A percentile compares a stretch with the other conserved stretches of the same genome.
Evolutionary conservation across 1,284 basidiomycete genomes (phyloP).

Genomic region (Uromyces viciae-fabae): DNA sequence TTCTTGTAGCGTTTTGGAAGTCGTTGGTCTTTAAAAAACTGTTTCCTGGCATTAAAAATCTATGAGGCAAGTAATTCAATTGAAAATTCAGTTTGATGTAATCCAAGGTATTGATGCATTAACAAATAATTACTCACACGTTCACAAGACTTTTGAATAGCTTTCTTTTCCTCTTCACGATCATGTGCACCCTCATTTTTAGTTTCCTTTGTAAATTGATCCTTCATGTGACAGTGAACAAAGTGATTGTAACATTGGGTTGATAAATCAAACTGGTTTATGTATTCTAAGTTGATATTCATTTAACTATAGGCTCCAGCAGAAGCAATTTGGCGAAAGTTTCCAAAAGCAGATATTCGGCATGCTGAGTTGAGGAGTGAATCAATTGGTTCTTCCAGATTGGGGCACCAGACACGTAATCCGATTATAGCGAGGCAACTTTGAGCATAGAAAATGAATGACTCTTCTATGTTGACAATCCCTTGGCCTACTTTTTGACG

Average conservation of each 20-base stretch:
- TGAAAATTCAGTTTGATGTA: no score
- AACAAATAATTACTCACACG: not conserved
- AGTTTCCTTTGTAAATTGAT: not conserved
- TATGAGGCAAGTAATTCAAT: not conserved
- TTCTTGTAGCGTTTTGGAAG: not conserved
- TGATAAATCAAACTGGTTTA: not conserved
- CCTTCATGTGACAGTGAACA: not conserved
- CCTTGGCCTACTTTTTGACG: not conserved
- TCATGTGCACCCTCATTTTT: not conserved
- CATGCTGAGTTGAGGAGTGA: conserved; percentile 11
- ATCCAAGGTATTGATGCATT: no score
- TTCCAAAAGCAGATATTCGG: not conserved
- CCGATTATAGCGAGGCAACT: not conserved
- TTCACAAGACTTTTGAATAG: not conserved
- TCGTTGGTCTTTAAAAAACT: not conserved
- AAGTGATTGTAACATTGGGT: not conserved
- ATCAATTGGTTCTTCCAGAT: not conserved
- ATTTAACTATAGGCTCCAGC: not conserved
- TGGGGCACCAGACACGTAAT: not conserved
- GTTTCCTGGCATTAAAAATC: not conserved
- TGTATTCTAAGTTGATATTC: not conserved
- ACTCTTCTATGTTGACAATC: not conserved
- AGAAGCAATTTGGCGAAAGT: not conserved
- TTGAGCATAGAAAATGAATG: not conserved
- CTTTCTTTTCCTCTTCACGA: conserved; percentile 11